Evolutionary conservation across 164 flowering plant species (phyloP), one percentile per base, ranked within the genome.

Genomic region (Pachysandra terminalis): DNA sequence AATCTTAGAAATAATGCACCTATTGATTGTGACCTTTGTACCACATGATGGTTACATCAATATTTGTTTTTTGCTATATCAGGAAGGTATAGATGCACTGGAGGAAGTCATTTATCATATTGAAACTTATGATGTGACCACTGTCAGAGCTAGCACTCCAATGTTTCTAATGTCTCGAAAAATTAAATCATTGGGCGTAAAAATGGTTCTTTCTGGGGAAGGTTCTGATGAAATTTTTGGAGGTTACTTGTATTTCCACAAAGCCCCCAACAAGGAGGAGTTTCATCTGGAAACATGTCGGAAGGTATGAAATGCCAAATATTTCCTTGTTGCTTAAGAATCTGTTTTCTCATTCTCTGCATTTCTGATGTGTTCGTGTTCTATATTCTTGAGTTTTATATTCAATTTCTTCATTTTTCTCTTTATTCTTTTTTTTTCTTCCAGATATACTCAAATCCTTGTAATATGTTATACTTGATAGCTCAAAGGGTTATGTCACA

Each of bases 51-150:
- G 10, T 70, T 35, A 66, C 40, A 61, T 27, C 27, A 16, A 21
- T 28, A 41, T 63, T 6, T 65, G 52, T 53, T 25, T 24, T 58
- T 75, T 72, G 51, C 22, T 26, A 40, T 76, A 68, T 73, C 86
- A 93, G 98, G 98, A 93, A 78, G 97, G 98, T 15, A 73, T 91
- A 64, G 98, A 91, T 82, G 97, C 98, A 55, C 81, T 93, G 65
- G 98, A 91, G 82, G 97, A 93, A 76, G 98, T 93, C 57, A 91
- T 93, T 68, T 91, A 91, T 73, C 98, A 93, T 69, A 73, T 88
- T 66, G 98, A 93, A 80, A 91, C 98, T n/a, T 93, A 87, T 79
- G 98, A 93, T 76, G 98, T 93, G 78, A 93, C 98, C 24, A 93
- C 96, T 14, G 74, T 93, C 56, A 87, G 98, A 77, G 98, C 98